These are phyloP conservation scores for Tylopilus sp. DNA, from an alignment of 1,284 basidiomycete species.

Conservation along the genomic window DNA sequence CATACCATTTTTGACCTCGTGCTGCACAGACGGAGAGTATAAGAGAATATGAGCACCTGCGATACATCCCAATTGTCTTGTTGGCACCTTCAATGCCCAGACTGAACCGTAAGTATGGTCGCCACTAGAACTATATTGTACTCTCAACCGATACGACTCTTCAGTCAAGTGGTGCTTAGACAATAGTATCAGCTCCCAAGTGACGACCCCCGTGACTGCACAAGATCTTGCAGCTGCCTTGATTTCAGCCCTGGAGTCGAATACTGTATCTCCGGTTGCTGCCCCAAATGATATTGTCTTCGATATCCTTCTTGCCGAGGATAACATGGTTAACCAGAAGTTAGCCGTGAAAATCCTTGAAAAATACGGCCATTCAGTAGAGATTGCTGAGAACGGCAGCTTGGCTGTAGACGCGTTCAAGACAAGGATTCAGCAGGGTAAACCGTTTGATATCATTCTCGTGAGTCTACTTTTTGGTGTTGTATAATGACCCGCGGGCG, in stretches of 20 bases:
- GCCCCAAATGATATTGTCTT: conserved; percentile 85
- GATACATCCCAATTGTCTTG: conserved; percentile 97
- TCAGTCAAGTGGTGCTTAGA: conserved; percentile 90
- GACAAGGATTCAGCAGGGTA: conserved; percentile 69
- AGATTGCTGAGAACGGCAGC: conserved; percentile 97
- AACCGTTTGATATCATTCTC: conserved; percentile 86
- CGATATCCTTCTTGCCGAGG: conserved; percentile 96
- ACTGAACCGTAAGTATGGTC: conserved; percentile 67
- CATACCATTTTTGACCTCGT: conserved; percentile 26
- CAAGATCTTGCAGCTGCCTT: conserved; percentile 93
- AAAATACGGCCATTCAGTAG: conserved; percentile 94
- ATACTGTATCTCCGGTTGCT: conserved; percentile 82
- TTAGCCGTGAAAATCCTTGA: conserved; percentile 96
- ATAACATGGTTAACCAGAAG: conserved; percentile 98
- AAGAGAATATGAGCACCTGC: conserved; percentile 90
- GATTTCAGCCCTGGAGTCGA: conserved; percentile 92
- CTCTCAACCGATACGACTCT: conserved; percentile 20
- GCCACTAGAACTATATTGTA: conserved; percentile 9
- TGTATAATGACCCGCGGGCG: background rate
- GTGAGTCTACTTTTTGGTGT: conserved; percentile 52
- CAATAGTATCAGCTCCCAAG: conserved; percentile 88
- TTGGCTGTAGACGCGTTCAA: conserved; percentile 91
- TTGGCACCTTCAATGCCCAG: conserved; percentile 80
- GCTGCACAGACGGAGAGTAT: conserved; percentile 78
- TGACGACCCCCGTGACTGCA: conserved; percentile 88